Base-by-base conservation (phyloP, 192 early-diverging fungal genomes). In the Powellomyces hirtus region DNA sequence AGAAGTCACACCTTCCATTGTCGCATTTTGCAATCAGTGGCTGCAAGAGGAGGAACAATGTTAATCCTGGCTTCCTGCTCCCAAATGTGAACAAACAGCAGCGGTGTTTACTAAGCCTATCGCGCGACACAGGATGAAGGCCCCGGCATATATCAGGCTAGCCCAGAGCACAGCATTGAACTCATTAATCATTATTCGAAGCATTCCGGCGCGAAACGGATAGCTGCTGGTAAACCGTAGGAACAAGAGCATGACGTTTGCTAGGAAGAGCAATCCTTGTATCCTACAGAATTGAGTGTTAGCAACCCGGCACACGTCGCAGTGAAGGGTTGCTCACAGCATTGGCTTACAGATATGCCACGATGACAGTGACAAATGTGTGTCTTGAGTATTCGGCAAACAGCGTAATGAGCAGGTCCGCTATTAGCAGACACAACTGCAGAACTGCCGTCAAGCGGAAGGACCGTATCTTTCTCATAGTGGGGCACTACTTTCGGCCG, bases 161-260 rank as follows among this genome's bases (percentile, higher is more conserved):
- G 68, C 64, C 49, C 71, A 44, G n/a, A 81, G 51, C 22, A 68
- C 62, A 11, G 40, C 62, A 36, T 61, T 51, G 61, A 81, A 81
- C 59, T 81, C 79, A 26, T 64, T 65, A 26, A 69, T 55, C 70
- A 81, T 76, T 30, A 81, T 71, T 35, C 59, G 63, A 26, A 81
- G 33, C 74, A 81, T 70, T 2, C 79, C 79, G 14, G 76, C 79
- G 14, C 79, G 75, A 46, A 81, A 81, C 24, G 79, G 76, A 40
- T 71, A 81, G 24, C 75, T 78, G 30, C 70, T 64, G 2, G 79
- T 66, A 68, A 81, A 81, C 36, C 79, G 61, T 16, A 81, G 61
- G 50, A 81, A 78, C 22, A 81, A 68, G 0, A 81, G 66, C 6
- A 81, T 56, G 55, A 77, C 50, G 45, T 81, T 81, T 14, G 61